Evolutionary conservation across 305 asterid genomes (phyloP).

Genomic region (Salvia sclarea): DNA sequence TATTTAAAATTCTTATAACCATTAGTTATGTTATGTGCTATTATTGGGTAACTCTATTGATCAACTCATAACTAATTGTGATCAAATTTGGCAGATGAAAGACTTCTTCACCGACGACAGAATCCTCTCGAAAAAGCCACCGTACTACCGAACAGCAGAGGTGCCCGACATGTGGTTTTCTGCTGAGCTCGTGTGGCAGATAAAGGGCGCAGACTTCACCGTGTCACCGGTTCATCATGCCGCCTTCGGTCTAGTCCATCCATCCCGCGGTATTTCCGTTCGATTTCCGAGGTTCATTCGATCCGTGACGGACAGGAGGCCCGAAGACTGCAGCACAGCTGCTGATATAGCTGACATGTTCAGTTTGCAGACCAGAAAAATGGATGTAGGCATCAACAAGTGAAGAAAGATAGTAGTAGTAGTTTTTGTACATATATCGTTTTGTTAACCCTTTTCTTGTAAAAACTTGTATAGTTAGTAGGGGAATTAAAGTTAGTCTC

Average conservation of each 20-base stretch:
- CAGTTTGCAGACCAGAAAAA: conserved; percentile 67
- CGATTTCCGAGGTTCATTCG: conserved; percentile 77
- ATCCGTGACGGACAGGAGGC: conserved; percentile 58
- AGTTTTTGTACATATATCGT: neutral
- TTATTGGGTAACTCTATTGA: neutral
- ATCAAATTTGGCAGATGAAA: conserved; percentile 59
- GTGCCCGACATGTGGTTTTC: conserved; percentile 83
- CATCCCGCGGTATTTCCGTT: conserved; percentile 81
- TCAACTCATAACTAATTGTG: conserved; percentile 10
- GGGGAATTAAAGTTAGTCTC: too few species aligned
- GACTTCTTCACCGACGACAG: conserved; percentile 65
- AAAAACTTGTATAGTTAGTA: conserved; percentile 14
- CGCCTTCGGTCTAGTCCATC: conserved; percentile 74
- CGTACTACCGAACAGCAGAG: conserved; percentile 77
- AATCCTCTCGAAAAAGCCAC: conserved; percentile 58
- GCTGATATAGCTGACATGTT: conserved; percentile 74
- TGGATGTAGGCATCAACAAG: conserved; percentile 52
- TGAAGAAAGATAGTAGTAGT: neutral
- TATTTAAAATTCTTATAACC: neutral
- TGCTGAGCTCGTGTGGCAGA: conserved; percentile 80
- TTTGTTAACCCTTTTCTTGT: neutral
- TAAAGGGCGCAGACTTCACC: conserved; percentile 78
- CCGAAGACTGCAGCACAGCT: conserved; percentile 83
- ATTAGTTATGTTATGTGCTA: neutral
- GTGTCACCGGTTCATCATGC: conserved; percentile 86